A percentile compares a stretch with the other conserved stretches of the same genome.
phyloP scores from a whole-genome alignment of 148 eudicot genomes.

The Simmondsia chinensis region DNA sequence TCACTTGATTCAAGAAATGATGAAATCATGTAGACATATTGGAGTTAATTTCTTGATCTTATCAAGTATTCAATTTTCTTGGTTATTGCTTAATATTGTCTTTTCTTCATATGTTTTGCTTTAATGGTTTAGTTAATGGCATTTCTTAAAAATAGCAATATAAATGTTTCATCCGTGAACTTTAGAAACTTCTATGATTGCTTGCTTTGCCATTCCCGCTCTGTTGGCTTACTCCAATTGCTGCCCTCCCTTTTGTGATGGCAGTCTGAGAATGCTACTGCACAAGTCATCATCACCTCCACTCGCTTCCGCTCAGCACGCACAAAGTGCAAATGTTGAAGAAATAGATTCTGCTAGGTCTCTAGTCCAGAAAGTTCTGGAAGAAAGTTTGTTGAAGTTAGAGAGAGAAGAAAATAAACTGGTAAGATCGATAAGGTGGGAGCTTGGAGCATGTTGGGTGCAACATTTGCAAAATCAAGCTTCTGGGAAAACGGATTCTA shows the following conservation, averaged over 20 bases:
- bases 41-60: no score
- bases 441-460: conserved; percentile 96
- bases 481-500: conserved; percentile 66
- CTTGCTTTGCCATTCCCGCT: no score
- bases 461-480: conserved; percentile 83
- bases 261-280: conserved; percentile 77
- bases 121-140: no score
- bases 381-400: conserved; percentile 48
- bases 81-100: no score
- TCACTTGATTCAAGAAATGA: no score
- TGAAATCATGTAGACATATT: no score
- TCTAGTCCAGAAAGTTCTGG: conserved; percentile 50
- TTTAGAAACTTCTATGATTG: no score
- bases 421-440: conserved; percentile 74
- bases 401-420: conserved; percentile 36
- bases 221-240: no score
- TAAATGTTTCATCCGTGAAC: no score
- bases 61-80: no score
- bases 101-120: no score
- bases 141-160: no score
- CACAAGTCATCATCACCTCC: conserved; percentile 61
- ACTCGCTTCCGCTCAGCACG: conserved; percentile 35
- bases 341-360: conserved; percentile 34
- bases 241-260: conserved; percentile 15
- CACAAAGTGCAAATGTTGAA: conserved; percentile 40